Conservation (phyloP, 495 filamentous ascomycete genomes). For the Penicillium nucicola region DNA sequence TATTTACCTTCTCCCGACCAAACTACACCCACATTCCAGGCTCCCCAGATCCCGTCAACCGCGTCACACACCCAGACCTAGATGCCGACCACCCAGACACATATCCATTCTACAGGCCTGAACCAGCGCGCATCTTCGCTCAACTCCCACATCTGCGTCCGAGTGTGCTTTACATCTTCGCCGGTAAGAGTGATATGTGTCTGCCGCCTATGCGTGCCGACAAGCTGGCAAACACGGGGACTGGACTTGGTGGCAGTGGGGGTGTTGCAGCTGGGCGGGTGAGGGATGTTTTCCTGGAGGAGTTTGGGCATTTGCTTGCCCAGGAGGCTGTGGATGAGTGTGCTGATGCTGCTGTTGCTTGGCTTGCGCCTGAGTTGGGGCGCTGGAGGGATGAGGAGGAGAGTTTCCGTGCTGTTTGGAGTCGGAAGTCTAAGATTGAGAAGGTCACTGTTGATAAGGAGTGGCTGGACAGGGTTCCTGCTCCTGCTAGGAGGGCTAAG, state of each 20-base stretch:
- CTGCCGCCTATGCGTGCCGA: constrained; percentile 43
- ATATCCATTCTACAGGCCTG: constrained; percentile 74
- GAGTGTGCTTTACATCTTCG: constrained; percentile 81
- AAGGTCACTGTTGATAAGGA: constrained; percentile 58
- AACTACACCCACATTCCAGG: constrained; percentile 42
- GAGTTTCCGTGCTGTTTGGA: constrained; percentile 54
- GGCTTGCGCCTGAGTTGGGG: constrained; percentile 60
- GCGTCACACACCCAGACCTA: constrained; percentile 46
- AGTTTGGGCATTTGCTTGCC: constrained; percentile 77
- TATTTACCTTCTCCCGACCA: constrained; percentile 57
- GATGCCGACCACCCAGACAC: constrained; percentile 31
- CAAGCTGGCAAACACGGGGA: constrained; percentile 44
- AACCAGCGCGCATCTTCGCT: constrained; percentile 58
- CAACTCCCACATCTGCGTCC: constrained; percentile 70
- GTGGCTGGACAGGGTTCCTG: constrained; percentile 50
- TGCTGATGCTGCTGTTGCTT: constrained; percentile 59
- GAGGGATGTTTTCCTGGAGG: constrained; percentile 59
- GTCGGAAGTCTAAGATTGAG: constrained; percentile 44
- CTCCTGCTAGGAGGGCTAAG: constrained; percentile 36
- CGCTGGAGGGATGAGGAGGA: constrained; percentile 63
- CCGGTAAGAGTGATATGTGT: constrained; percentile 60
- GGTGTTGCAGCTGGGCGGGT: constrained; percentile 63
- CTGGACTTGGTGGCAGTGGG: constrained; percentile 48
- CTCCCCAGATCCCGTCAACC: constrained; percentile 35
- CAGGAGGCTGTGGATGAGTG: constrained; percentile 71